These are phyloP conservation scores for Alternaria triticina DNA, from an alignment of 2,329 filamentous ascomycete genomes.

Conservation along the genomic window DNA sequence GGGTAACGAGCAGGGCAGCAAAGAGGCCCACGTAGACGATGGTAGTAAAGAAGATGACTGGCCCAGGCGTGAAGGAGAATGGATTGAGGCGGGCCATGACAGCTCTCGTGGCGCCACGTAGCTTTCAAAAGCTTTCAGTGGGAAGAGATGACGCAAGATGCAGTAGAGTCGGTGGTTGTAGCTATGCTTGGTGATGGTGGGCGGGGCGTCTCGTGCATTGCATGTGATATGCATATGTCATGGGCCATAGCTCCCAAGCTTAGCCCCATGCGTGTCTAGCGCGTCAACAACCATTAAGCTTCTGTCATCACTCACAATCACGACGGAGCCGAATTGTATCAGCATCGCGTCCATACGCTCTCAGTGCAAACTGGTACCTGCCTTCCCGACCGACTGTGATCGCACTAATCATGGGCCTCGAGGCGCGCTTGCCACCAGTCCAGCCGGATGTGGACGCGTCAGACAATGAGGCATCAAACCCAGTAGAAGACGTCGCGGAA, in stretches of 20 bases:
- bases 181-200: slow-evolving; percentile 8
- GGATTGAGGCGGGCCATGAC: slow-evolving; percentile 50
- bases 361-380: not conserved
- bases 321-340: not conserved
- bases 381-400: fast-evolving
- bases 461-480: not conserved
- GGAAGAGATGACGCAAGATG: slow-evolving; percentile 12
- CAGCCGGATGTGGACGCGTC: not conserved
- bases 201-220: slow-evolving; percentile 12
- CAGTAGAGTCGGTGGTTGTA: slow-evolving; percentile 12
- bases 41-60: slow-evolving; percentile 81
- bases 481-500: not conserved
- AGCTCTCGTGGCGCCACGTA: slow-evolving; percentile 19
- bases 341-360: not conserved
- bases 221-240: slow-evolving; percentile 8
- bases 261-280: slow-evolving; percentile 2
- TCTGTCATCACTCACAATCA: not conserved
- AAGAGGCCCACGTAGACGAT: slow-evolving; percentile 79
- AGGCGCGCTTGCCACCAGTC: not conserved
- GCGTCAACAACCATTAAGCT: not conserved
- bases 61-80: slow-evolving; percentile 77
- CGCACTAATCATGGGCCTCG: not conserved
- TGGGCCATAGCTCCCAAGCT: slow-evolving; percentile 24
- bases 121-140: slow-evolving; percentile 11
- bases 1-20: slow-evolving; percentile 73